A percentile compares a stretch with the other conserved stretches of the same genome.
Evolutionary conservation across 257 asterid genomes (phyloP).

Genomic region (Solanum clarkiae): DNA sequence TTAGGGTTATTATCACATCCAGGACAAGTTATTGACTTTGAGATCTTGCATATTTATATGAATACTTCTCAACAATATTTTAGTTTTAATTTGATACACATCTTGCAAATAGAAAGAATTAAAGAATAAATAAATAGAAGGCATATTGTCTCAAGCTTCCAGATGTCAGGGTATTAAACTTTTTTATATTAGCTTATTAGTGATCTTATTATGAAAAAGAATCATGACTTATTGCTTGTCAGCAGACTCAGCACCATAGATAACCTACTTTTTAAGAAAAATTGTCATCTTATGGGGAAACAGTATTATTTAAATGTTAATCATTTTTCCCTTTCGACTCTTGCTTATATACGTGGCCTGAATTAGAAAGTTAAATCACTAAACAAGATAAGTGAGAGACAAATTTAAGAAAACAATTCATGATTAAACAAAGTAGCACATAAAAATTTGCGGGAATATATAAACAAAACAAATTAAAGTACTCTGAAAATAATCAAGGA

Average conservation of each 20-base stretch:
- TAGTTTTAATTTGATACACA: neutral
- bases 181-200: neutral
- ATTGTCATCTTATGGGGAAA: neutral
- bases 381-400: neutral
- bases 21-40: neutral
- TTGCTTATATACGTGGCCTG: too few relatives aligned
- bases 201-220: neutral
- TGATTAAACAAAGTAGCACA: neutral
- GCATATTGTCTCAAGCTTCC: neutral
- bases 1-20: neutral
- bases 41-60: neutral
- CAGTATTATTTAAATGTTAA: neutral
- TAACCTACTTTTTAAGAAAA: neutral
- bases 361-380: neutral
- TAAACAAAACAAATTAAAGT: neutral
- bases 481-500: neutral
- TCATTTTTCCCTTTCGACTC: neutral
- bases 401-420: neutral
- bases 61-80: neutral
- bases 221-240: neutral
- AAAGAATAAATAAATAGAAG: neutral
- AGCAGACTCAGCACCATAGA: neutral
- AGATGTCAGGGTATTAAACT: neutral
- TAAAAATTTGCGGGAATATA: neutral
- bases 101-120: neutral